Evolutionary conservation across 306 rosid genomes (phyloP).

Genomic region (Argentina anserina): DNA sequence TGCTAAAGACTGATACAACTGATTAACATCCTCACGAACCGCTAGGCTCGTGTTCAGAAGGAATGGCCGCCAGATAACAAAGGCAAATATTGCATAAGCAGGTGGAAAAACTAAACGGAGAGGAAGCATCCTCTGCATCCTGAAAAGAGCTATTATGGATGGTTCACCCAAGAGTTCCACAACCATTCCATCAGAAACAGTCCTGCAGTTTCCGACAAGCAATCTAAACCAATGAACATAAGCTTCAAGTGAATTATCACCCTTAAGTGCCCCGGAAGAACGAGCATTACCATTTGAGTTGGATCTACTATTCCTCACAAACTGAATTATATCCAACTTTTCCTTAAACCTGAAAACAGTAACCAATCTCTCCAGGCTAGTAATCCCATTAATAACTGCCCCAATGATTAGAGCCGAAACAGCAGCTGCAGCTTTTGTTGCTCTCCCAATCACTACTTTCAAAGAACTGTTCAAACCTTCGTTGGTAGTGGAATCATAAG

Average conservation of each 20-base stretch:
- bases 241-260: constrained; percentile 65
- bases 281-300: constrained; percentile 90
- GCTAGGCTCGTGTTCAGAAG: constrained; percentile 51
- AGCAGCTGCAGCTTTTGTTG: constrained; percentile 77
- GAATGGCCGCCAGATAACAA: constrained; percentile 69
- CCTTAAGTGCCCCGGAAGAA: constrained; percentile 60
- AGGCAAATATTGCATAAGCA: constrained; percentile 85
- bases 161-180: constrained; percentile 91
- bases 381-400: constrained; percentile 75
- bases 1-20: constrained; percentile 63
- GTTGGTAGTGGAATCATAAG: constrained; percentile 52
- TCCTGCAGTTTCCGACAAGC: constrained; percentile 89
- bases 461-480: constrained; percentile 43
- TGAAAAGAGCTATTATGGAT: constrained; percentile 70
- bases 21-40: constrained; percentile 70
- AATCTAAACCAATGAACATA: constrained; percentile 91
- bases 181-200: constrained; percentile 69
- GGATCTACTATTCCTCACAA: constrained; percentile 68
- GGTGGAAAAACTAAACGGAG: constrained; percentile 78
- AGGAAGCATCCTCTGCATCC: constrained; percentile 95
- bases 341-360: constrained; percentile 79
- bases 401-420: constrained; percentile 85
- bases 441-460: constrained; percentile 46
- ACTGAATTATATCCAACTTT: constrained; percentile 78
- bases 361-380: constrained; percentile 89